A percentile compares a stretch with the other conserved stretches of the same genome.
These are phyloP conservation scores for Teratosphaeria gauchensis DNA, from an alignment of 2,329 filamentous ascomycete species.

Conservation along the genomic window DNA sequence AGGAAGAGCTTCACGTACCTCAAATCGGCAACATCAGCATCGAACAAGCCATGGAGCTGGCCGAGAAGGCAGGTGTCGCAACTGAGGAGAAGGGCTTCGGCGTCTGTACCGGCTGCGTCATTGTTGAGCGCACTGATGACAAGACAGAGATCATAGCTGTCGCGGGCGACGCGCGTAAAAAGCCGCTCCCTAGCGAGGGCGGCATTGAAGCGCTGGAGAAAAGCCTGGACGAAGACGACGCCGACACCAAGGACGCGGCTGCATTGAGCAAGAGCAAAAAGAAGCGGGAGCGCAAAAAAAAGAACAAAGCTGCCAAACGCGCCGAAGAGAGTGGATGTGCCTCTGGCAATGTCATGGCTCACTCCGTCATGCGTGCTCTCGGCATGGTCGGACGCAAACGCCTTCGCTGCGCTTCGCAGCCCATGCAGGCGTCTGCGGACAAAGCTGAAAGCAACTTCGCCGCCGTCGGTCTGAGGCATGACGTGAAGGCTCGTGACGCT, in stretches of 20 bases:
- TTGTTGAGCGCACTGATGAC: constrained; percentile 53
- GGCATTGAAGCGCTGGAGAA: constrained; percentile 4
- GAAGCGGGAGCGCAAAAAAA: constrained; percentile 4
- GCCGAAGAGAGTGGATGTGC: constrained; percentile 22
- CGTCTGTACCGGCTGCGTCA: constrained; percentile 62
- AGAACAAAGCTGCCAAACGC: constrained; percentile 2
- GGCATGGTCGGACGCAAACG: constrained; percentile 65
- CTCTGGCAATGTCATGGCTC: constrained; percentile 63
- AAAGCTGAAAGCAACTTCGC: constrained; percentile 23
- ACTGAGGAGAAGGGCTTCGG: constrained; percentile 51
- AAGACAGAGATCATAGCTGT: constrained; percentile 55
- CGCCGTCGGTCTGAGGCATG: constrained; percentile 24
- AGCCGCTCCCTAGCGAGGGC: constrained; percentile 26
- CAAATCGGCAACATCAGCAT: constrained; percentile 39
- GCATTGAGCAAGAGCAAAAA: constrained; percentile 2
- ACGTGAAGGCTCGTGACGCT: constrained; percentile 33
- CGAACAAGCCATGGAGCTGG: constrained; percentile 51
- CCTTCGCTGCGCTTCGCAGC: constrained; percentile 24
- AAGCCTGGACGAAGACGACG: constrained; percentile 7
- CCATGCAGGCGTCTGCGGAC: constrained; percentile 19
- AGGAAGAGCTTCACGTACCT: constrained; percentile 51
- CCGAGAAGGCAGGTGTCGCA: constrained; percentile 53
- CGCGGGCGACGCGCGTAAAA: constrained; percentile 67
- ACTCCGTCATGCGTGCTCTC: constrained; percentile 68
- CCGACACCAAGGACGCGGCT: constrained; percentile 4